phyloP scores from a whole-genome alignment of 768 basidiomycete species.

The Gloeostereum incarnatum region DNA sequence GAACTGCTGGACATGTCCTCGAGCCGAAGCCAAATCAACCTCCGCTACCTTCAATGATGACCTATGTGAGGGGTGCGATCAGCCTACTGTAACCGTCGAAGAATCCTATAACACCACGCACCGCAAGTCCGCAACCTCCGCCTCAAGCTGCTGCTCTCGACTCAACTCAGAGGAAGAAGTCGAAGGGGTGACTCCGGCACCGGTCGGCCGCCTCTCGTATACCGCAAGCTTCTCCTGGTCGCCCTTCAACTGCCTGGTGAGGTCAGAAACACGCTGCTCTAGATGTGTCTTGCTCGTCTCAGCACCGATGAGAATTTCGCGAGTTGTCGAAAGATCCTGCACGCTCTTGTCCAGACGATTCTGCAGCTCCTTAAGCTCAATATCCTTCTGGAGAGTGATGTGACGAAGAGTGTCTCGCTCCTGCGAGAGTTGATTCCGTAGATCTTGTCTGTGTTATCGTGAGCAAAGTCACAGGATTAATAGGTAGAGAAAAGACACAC shows the following conservation, averaged over 20 bases:
- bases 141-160: conserved; percentile 73
- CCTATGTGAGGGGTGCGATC: conserved; percentile 24
- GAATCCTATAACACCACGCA: conserved; percentile 19
- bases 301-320: conserved; percentile 61
- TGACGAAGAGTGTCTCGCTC: conserved; percentile 74
- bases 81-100: background rate
- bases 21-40: conserved; percentile 64
- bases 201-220: conserved; percentile 60
- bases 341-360: conserved; percentile 64
- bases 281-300: conserved; percentile 76
- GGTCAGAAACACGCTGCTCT: conserved; percentile 58
- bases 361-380: conserved; percentile 72
- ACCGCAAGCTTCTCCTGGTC: conserved; percentile 81
- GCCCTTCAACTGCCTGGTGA: conserved; percentile 57
- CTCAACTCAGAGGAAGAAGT: conserved; percentile 21
- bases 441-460: conserved; percentile 50
- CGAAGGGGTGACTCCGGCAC: conserved; percentile 7
- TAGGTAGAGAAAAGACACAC: conserved; percentile 29
- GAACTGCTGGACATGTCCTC: conserved; percentile 74
- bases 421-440: conserved; percentile 56
- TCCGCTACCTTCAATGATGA: conserved; percentile 70
- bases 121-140: conserved; percentile 82
- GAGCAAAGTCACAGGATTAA: background rate
- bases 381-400: conserved; percentile 68
- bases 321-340: conserved; percentile 56